Conservation (phyloP, 768 basidiomycete species). For the Suillus bovinus region DNA sequence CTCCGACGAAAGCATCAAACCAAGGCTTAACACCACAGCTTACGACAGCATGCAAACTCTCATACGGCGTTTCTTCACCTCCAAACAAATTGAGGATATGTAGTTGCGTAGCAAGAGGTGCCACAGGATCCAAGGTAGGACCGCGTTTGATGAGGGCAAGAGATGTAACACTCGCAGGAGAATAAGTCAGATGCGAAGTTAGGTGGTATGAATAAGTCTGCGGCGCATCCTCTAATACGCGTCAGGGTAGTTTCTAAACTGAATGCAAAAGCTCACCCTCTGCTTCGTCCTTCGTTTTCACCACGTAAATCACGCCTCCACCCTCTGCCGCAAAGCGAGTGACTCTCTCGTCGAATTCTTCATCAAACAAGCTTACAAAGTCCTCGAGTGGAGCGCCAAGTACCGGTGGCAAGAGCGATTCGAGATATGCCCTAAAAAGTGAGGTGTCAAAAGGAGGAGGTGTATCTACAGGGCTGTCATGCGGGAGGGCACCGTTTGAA, state of each 20-base stretch:
- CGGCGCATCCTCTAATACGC: conserved; percentile 57
- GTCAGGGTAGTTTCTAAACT: conserved; percentile 14
- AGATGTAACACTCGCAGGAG: conserved; percentile 77
- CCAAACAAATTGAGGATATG: conserved; percentile 93
- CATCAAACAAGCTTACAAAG: conserved; percentile 67
- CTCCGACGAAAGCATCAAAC: conserved; percentile 96
- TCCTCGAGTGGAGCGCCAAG: conserved; percentile 72
- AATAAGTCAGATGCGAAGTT: conserved; percentile 75
- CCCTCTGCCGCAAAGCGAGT: conserved; percentile 74
- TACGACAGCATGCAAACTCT: conserved; percentile 92
- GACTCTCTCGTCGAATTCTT: conserved; percentile 74
- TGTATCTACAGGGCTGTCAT: conserved; percentile 37
- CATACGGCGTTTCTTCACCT: conserved; percentile 89
- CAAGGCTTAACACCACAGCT: conserved; percentile 96
- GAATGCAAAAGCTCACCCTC: conserved; percentile 54
- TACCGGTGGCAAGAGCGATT: conserved; percentile 73
- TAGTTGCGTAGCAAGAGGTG: conserved; percentile 80
- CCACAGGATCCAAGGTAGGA: conserved; percentile 75
- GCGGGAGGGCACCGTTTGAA: conserved; percentile 27
- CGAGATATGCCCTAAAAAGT: conserved; percentile 70
- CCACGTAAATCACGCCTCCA: conserved; percentile 78
- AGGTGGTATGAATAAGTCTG: conserved; percentile 68
- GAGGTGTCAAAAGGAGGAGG: conserved; percentile 61
- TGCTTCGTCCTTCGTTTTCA: conserved; percentile 72
- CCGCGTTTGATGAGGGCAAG: conserved; percentile 95